These are phyloP conservation scores for Penicillium cinerascens DNA, from an alignment of 495 filamentous ascomycete genomes.

Conservation along the genomic window DNA sequence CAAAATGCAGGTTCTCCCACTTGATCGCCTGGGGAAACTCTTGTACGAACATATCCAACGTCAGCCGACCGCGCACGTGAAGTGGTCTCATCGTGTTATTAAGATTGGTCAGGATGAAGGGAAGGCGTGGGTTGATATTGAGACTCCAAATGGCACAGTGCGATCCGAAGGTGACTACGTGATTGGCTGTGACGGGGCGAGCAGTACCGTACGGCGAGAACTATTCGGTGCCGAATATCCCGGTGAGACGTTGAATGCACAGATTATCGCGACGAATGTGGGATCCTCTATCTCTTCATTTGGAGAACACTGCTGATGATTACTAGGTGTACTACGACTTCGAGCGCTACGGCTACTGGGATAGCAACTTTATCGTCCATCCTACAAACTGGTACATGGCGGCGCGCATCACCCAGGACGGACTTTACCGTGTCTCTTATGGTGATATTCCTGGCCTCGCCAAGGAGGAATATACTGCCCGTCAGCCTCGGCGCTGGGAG, in stretches of 20 bases:
- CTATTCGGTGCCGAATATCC: slow-evolving; percentile 58
- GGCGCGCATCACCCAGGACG: slow-evolving; percentile 54
- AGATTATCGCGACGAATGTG: slow-evolving; percentile 63
- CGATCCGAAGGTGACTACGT: slow-evolving; percentile 53
- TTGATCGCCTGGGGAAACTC: slow-evolving; percentile 44
- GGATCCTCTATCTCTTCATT: neutral
- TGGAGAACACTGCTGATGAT: neutral
- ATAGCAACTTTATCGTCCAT: slow-evolving; percentile 58
- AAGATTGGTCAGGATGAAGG: slow-evolving; percentile 48
- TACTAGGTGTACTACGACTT: slow-evolving; percentile 55
- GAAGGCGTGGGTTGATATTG: slow-evolving; percentile 49
- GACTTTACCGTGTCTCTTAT: slow-evolving; percentile 59
- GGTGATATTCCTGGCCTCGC: slow-evolving; percentile 51
- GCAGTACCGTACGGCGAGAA: slow-evolving; percentile 49
- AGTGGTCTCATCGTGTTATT: slow-evolving; percentile 48
- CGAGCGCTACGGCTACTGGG: slow-evolving; percentile 49
- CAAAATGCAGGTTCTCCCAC: slow-evolving; percentile 46
- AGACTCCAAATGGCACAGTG: slow-evolving; percentile 38
- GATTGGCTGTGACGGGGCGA: slow-evolving; percentile 57
- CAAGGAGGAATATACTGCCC: slow-evolving; percentile 48
- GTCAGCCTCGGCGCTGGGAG: slow-evolving; percentile 52
- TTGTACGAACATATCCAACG: slow-evolving; percentile 45
- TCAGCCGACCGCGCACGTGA: slow-evolving; percentile 38
- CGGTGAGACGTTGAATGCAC: slow-evolving; percentile 55
- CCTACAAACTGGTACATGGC: slow-evolving; percentile 61